Evolutionary conservation across 352 stramenopile species (phyloP), one percentile per base, ranked within the genome.

Genomic region (Phytophthora meadii): DNA sequence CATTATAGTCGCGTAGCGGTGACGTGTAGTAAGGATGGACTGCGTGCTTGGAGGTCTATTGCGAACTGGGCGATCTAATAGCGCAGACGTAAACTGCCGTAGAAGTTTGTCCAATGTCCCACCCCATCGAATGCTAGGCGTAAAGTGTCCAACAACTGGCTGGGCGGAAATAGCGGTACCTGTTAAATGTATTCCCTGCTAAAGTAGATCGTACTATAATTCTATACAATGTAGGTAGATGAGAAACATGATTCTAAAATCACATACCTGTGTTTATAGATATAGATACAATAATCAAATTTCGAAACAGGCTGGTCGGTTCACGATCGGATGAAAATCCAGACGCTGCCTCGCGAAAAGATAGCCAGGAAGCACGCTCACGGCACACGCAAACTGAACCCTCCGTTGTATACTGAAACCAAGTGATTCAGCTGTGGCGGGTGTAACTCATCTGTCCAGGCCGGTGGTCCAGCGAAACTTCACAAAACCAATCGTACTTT

Each of bases 1-100:
- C 86, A 95, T 94, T 10, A 9, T 14, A 5, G 11, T 41, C 51
- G 15, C 9, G 27, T 9, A 14, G 48, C 5, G 30, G n/a, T 24
- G 10, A 17, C 17, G 22, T 15, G 22, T n/a, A n/a, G 27, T 19
- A 12, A 17, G 28, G 25, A 17, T 7, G 14, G 25, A 17, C 41
- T 55, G 42, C n/a, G 39, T 7, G 15, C 19, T n/a, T 5, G 10
- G n/a, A 51, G 42, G 61, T 47, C 25, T 62, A 79, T 76, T 62
- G 56, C 14, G 42, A 69, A 79, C 45, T 79, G 70, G 30, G 24
- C 37, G 15, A 58, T 12, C 7, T n/a, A 22, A 22, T 2, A n/a
- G 17, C n/a, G 2, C 27, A 36, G 19, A 61, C 37, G 65, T 73
- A 56, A 68, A 54, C 49, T 57, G 39, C 41, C 44, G 24, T 51